A percentile compares a stretch with the other conserved stretches of the same genome.
phyloP scores from a whole-genome alignment of 371 early-diverging fungal species.

The Mortierella sp. region DNA sequence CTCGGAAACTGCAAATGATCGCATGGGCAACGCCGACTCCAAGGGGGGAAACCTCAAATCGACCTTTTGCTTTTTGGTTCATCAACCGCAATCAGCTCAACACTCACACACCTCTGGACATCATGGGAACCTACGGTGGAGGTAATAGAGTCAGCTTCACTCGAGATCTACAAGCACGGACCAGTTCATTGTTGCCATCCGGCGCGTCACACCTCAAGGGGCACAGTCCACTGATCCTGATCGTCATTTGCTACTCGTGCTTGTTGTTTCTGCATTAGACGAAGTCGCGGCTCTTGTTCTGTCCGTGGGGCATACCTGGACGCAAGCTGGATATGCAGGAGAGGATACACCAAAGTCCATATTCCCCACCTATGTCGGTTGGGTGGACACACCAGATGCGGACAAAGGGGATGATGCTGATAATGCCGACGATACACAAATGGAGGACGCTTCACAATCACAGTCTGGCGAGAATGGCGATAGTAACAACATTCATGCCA shows the following conservation, averaged over 20 bases:
- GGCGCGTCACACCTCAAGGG: neutral
- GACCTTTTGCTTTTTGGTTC: neutral
- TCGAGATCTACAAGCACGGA: neutral
- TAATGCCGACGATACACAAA: constrained; percentile 43
- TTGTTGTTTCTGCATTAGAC: constrained; percentile 64
- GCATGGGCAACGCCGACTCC: too few relatives aligned
- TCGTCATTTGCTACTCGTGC: neutral
- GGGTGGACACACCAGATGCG: constrained; percentile 49
- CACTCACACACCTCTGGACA: constrained; percentile 8
- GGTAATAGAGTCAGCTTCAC: constrained; percentile 52
- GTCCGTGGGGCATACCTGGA: constrained; percentile 89
- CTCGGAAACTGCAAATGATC: too few relatives aligned
- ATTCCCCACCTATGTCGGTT: constrained; percentile 82
- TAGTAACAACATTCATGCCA: constrained; percentile 38
- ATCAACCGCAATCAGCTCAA: neutral
- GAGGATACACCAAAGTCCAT: constrained; percentile 92
- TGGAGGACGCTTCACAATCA: constrained; percentile 38
- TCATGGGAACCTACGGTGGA: constrained; percentile 85
- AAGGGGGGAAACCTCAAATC: too few relatives aligned
- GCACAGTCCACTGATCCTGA: neutral
- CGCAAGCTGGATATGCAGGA: constrained; percentile 95
- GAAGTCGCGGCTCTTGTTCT: constrained; percentile 94
- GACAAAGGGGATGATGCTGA: constrained; percentile 52
- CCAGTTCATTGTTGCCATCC: neutral
- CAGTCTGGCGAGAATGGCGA: constrained; percentile 11